Conservation (phyloP, 2,329 filamentous ascomycete species). For the Blastomyces emzantsi region DNA sequence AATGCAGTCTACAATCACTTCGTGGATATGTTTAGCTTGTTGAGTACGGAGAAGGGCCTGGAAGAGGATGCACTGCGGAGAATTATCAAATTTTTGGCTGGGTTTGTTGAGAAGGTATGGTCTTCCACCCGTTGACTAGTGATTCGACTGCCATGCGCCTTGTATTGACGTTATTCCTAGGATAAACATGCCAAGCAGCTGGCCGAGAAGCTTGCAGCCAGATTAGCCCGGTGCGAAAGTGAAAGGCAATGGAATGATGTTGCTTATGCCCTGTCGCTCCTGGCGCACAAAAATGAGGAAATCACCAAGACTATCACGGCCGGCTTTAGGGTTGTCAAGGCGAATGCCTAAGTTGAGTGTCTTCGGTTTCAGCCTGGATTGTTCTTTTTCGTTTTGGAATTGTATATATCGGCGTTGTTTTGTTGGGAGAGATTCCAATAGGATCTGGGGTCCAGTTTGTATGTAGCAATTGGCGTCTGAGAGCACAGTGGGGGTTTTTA, state of each 20-base stretch:
- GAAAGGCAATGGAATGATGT: conserved; percentile 98
- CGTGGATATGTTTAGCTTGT: conserved; percentile 94
- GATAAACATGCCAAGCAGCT: conserved; percentile 97
- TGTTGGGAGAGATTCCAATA: neutral
- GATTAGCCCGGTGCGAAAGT: conserved; percentile 75
- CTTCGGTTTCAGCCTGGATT: neutral
- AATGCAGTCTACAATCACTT: conserved; percentile 99
- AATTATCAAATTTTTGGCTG: conserved; percentile 85
- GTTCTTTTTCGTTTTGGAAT: neutral
- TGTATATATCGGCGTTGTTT: neutral
- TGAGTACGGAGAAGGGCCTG: conserved; percentile 71
- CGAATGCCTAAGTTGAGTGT: conserved; percentile 41
- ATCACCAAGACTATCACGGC: conserved; percentile 36
- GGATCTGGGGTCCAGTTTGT: neutral
- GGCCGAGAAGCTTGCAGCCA: conserved; percentile 81
- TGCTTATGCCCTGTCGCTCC: conserved; percentile 75
- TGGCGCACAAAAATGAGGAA: conserved; percentile 60
- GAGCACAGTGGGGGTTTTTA: neutral
- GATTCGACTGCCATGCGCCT: neutral
- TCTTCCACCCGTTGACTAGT: conserved; percentile 9
- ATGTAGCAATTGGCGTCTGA: neutral
- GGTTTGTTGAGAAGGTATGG: conserved; percentile 92
- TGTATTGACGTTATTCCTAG: conserved; percentile 38
- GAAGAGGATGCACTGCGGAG: conserved; percentile 78
- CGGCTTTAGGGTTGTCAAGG: conserved; percentile 54